phyloP scores from a whole-genome alignment of 176 grass and related monocot genomes.

The Luzula sylvatica region DNA sequence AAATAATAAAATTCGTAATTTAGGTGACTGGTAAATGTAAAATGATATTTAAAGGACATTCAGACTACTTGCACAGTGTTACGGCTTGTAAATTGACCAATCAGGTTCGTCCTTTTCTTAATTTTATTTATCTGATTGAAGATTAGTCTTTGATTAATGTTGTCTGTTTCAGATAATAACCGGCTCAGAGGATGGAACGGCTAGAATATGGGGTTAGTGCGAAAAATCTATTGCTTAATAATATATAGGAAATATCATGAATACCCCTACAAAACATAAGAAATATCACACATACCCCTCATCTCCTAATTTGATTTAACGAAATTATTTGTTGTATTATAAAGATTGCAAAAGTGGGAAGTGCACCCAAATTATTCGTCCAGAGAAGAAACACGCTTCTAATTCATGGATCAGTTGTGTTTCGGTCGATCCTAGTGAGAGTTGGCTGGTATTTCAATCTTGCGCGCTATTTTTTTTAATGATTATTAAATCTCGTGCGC shows the following conservation, averaged over 20 bases:
- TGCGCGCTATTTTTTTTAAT: background rate
- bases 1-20: slow-evolving; percentile 7
- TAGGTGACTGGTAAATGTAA: slow-evolving; percentile 84
- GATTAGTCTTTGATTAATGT: background rate
- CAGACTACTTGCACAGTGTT: slow-evolving; percentile 73
- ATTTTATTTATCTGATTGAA: background rate
- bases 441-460: slow-evolving; percentile 62
- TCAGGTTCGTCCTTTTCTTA: slow-evolving; percentile 49
- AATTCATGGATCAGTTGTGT: slow-evolving; percentile 63
- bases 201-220: slow-evolving; percentile 80
- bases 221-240: too few species aligned
- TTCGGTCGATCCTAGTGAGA: slow-evolving; percentile 81
- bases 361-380: slow-evolving; percentile 51
- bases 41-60: slow-evolving; percentile 70
- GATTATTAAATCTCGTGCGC: background rate
- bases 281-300: too few species aligned
- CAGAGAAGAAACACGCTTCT: slow-evolving; percentile 41
- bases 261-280: too few species aligned
- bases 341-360: slow-evolving; percentile 81
- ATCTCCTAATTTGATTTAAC: too few species aligned
- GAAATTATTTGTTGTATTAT: slow-evolving; percentile 15
- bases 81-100: slow-evolving; percentile 47
- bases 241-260: too few species aligned
- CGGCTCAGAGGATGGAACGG: slow-evolving; percentile 92
- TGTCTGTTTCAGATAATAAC: slow-evolving; percentile 62